These are phyloP conservation scores for Suhomyces anneliseae DNA, from an alignment of 1,139 yeast species.

Conservation along the genomic window DNA sequence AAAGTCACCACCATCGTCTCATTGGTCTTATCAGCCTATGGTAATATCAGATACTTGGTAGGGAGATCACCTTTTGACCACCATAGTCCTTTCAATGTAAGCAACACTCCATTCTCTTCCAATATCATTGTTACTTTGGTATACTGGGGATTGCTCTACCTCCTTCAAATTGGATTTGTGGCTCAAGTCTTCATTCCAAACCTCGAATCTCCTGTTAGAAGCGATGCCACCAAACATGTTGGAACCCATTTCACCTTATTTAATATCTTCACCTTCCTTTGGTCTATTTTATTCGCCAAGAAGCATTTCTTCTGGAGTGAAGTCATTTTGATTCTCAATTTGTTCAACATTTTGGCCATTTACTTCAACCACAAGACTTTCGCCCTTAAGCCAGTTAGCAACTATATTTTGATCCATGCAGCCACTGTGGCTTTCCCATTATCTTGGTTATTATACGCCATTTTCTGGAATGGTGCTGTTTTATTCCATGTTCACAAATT, in stretches of 20 bases:
- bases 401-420: constrained; percentile 60
- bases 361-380: constrained; percentile 65
- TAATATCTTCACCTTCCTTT: constrained; percentile 57
- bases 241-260: constrained; percentile 65
- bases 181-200: constrained; percentile 51
- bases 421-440: constrained; percentile 70
- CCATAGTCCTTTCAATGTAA: constrained; percentile 46
- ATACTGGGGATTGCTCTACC: constrained; percentile 58
- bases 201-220: constrained; percentile 28
- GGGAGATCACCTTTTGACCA: constrained; percentile 48
- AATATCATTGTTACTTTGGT: constrained; percentile 50
- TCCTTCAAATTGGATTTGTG: constrained; percentile 56
- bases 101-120: constrained; percentile 68
- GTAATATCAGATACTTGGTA: constrained; percentile 53
- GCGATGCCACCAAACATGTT: constrained; percentile 33
- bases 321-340: constrained; percentile 55
- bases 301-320: constrained; percentile 59
- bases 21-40: constrained; percentile 53
- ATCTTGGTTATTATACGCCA: constrained; percentile 68
- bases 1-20: constrained; percentile 51
- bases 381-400: constrained; percentile 48
- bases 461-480: constrained; percentile 86
- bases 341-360: constrained; percentile 55
- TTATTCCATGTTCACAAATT: constrained; percentile 56
- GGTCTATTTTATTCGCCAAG: constrained; percentile 61